Evolutionary conservation across 352 stramenopile genomes (phyloP), one percentile per base, ranked within the genome.

Genomic region (Paralagenidium karlingii): DNA sequence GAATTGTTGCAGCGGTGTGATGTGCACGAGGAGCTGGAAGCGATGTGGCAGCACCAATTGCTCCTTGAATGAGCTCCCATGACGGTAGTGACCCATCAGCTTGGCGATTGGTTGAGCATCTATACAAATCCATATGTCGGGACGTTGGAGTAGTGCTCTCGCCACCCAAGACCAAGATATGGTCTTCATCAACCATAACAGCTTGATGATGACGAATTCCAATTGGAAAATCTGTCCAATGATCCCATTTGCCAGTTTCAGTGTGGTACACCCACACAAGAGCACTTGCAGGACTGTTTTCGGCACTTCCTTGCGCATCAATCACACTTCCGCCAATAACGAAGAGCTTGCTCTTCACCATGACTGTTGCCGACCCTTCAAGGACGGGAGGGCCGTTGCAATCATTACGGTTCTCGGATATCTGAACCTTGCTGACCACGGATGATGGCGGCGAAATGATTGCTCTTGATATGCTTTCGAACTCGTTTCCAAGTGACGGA

Each of bases 41-140:
- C 10, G 74, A 67, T 2, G 61, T 85, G 20, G 76, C 56, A 30
- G 76, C 65, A 4, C 69, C 70, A 34, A 84, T 54, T 7, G 63
- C 56, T 40, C 59, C 60, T 62, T 89, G 74, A 25, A 93, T 52
- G 8, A 89, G 47, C 28, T 81, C 70, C 79, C 79, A 93, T 16
- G 47, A 31, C 21, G 79, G 78, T 7, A 87, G 54, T 4, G 70
- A 81, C 1, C 73, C 76, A 34, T 92, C 78, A 2, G 52, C 51
- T 27, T 71, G 66, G 43, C 56, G 67, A 5, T 43, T 15, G 0
- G 61, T 81, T 5, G 74, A 68, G 21, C 71, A 87, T 40, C 70
- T 84, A 48, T 90, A 93, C 32, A 90, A 37, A 43, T 93, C 75
- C 68, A 93, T 84, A 33, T 93, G 79, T 1, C 79, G 58, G 6